Evolutionary conservation across 2,329 filamentous ascomycete species (phyloP), one percentile per base, ranked within the genome.

Genomic region (Stemphylium lycopersici): DNA sequence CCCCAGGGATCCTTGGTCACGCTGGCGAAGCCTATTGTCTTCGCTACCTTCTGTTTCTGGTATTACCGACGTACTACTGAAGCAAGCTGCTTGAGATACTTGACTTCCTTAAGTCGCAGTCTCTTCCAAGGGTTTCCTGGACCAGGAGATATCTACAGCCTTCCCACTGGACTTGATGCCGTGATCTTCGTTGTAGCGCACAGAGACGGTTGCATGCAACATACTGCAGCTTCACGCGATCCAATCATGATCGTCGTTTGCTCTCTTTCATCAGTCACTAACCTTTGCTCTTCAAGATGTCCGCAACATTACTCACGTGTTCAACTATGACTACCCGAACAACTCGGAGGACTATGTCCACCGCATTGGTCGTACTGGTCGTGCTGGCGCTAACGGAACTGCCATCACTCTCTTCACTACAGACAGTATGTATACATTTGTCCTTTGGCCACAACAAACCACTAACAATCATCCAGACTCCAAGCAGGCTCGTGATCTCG

Each of bases 281-380:
- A 96, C 90, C 84, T 86, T 79, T 84, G 77, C 81, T 78, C 81
- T 82, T 81, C 76, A 97, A 98, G 95, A 99, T 90, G 95, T 99
- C 84, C 93, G 93, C 83, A 96, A 99, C 86, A 99, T 99, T 83
- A 98, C 95, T 81, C 95, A 99, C 83, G 95, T 99, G 81, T 86
- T 99, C 82, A 98, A 98, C 88, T 97, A 98, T 90, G 95, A 98
- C 79, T 98, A 98, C 81, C 93, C 93, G 78, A 98, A 98, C 84
- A 98, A 88, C 77, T 87, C 85, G 70, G 85, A 88, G 77, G 85
- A 88, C 71, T 88, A 88, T 70, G 83, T 88, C 75, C 85, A 88
- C 76, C 85, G 85, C 73, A 87, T 87, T 75, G 85, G 85, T 74
- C 84, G 85, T 79, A 88, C 85, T 74, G 85, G 82, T 79, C 85